Conservation (phyloP, 352 stramenopile genomes). For the Saprolegnia diclina region DNA sequence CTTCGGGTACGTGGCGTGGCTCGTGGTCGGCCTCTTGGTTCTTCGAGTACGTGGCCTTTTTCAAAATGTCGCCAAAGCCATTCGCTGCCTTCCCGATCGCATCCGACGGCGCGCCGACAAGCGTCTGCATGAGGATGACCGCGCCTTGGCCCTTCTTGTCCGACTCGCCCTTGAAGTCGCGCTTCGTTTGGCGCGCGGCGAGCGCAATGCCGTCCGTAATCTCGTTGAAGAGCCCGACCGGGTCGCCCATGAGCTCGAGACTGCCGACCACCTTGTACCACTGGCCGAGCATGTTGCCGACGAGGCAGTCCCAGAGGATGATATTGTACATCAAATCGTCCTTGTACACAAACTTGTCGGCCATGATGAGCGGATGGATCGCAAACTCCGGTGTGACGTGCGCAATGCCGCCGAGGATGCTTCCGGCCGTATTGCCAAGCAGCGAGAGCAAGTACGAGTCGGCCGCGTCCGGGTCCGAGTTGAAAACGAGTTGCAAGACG, state of each 20-base stretch:
- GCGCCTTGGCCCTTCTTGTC: constrained; percentile 75
- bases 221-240: constrained; percentile 74
- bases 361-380: constrained; percentile 64
- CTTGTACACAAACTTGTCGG: constrained; percentile 80
- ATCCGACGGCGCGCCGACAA: constrained; percentile 64
- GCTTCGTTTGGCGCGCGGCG: constrained; percentile 71
- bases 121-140: constrained; percentile 70
- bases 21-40: constrained; percentile 66
- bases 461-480: constrained; percentile 70
- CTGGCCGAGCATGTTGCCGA: constrained; percentile 66
- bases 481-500: constrained; percentile 77
- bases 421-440: constrained; percentile 73
- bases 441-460: constrained; percentile 76
- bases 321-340: constrained; percentile 70
- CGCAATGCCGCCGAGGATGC: constrained; percentile 82
- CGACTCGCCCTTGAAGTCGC: constrained; percentile 69
- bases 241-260: constrained; percentile 78
- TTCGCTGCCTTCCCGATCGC: constrained; percentile 83
- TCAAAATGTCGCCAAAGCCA: constrained; percentile 75
- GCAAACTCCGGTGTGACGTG: constrained; percentile 78
- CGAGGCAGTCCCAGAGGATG: constrained; percentile 58
- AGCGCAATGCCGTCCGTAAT: constrained; percentile 82
- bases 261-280: constrained; percentile 88
- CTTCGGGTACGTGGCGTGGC: constrained; percentile 69
- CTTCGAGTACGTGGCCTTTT: constrained; percentile 76